phyloP scores from a whole-genome alignment of 305 asterid genomes.

The Rubia tinctorum region DNA sequence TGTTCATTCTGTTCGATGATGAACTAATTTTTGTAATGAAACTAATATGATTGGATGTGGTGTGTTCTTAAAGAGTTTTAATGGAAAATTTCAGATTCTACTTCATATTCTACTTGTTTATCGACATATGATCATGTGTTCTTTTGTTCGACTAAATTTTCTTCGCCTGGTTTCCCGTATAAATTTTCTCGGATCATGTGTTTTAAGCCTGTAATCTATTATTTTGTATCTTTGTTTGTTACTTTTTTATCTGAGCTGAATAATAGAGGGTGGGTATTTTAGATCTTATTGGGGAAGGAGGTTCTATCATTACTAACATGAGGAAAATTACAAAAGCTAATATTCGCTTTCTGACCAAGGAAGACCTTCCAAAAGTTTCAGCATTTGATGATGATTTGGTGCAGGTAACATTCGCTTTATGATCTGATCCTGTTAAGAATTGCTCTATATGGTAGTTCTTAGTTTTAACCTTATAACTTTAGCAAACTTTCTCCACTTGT shows the following conservation, averaged over 20 bases:
- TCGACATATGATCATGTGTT: no score
- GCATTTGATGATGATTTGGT: slow-evolving; percentile 94
- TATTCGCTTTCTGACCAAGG: slow-evolving; percentile 83
- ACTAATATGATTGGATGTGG: no score
- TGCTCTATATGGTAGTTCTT: neutral
- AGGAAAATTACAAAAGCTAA: slow-evolving; percentile 85
- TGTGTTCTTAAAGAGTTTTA: no score
- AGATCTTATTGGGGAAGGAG: slow-evolving; percentile 89
- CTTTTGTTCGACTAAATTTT: no score
- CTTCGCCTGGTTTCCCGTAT: no score
- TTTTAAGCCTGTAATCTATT: neutral
- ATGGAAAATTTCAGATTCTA: no score
- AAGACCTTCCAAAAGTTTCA: slow-evolving; percentile 87
- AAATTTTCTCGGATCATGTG: no score
- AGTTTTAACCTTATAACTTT: neutral
- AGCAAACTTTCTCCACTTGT: neutral
- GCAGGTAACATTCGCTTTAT: slow-evolving; percentile 46
- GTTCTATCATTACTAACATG: slow-evolving; percentile 87
- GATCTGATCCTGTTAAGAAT: neutral
- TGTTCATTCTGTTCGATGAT: no score
- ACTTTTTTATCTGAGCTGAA: neutral
- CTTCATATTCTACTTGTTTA: no score
- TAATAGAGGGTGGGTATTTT: slow-evolving; percentile 9
- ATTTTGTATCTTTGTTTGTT: neutral
- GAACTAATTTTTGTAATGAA: no score